Evolutionary conservation across 1,139 yeast species (phyloP).

Genomic region (Saccharomyces pastorianus): DNA sequence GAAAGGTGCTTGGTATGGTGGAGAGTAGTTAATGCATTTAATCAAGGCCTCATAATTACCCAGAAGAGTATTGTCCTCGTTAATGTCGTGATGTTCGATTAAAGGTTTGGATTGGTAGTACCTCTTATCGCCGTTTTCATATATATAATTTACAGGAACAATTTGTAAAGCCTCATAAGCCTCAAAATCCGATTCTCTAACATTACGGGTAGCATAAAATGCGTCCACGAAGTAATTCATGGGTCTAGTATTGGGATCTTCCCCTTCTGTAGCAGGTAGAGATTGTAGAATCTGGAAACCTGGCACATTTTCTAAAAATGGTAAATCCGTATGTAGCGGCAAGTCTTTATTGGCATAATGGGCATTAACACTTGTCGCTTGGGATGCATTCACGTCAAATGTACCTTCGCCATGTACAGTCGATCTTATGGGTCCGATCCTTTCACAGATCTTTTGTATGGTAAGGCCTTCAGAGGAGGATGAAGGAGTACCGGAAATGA

Average conservation of each 20-base stretch:
- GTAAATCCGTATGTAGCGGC: slow-evolving; percentile 74
- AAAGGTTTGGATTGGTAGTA: slow-evolving; percentile 62
- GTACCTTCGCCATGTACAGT: slow-evolving; percentile 63
- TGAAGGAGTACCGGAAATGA: slow-evolving; percentile 37
- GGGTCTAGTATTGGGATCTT: slow-evolving; percentile 37
- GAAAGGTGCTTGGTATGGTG: slow-evolving; percentile 81
- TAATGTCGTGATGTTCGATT: slow-evolving; percentile 48
- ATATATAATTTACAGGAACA: slow-evolving; percentile 66
- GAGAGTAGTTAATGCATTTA: slow-evolving; percentile 64
- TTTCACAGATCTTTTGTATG: slow-evolving; percentile 44
- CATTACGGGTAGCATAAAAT: slow-evolving; percentile 54
- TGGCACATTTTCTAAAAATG: slow-evolving; percentile 78
- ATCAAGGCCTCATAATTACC: slow-evolving; percentile 35
- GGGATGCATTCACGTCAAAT: slow-evolving; percentile 59
- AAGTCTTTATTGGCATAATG: slow-evolving; percentile 62
- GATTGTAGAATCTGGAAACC: slow-evolving; percentile 69
- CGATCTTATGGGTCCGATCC: slow-evolving; percentile 61
- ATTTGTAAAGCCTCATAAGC: slow-evolving; percentile 57
- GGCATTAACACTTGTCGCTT: slow-evolving; percentile 42
- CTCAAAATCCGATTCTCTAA: slow-evolving; percentile 47
- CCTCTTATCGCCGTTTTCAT: slow-evolving; percentile 54
- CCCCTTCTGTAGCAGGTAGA: slow-evolving; percentile 58
- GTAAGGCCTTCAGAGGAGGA: slow-evolving; percentile 16
- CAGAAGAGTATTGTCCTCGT: slow-evolving; percentile 24
- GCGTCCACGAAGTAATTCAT: slow-evolving; percentile 63